These are phyloP conservation scores for Astrocystis sublimbata DNA, from an alignment of 495 filamentous ascomycete species.

Conservation along the genomic window DNA sequence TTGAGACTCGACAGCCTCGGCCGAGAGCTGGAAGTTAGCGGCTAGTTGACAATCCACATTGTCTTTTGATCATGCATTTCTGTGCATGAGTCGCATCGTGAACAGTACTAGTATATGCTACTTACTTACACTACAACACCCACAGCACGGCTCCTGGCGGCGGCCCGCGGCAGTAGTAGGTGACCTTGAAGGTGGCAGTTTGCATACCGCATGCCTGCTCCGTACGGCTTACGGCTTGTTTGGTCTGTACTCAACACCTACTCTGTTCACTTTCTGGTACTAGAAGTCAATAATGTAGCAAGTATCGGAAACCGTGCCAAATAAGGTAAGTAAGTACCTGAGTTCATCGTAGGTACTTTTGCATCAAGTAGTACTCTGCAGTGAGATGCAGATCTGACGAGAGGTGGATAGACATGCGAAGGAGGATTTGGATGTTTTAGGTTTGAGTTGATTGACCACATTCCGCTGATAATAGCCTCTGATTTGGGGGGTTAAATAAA, in stretches of 20 bases:
- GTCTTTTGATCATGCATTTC: conserved; percentile 6
- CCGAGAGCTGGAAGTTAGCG: conserved; percentile 4
- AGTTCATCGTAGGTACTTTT: too few relatives aligned
- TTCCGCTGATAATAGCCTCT: neutral
- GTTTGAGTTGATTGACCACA: neutral
- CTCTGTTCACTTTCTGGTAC: too few relatives aligned
- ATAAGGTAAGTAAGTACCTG: neutral
- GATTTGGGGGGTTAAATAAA: too few relatives aligned
- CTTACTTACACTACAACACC: neutral
- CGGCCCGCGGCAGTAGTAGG: conserved; percentile 9
- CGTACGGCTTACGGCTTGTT: too few relatives aligned
- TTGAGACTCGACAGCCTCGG: conserved; percentile 2
- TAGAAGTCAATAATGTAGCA: too few relatives aligned
- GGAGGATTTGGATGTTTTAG: neutral
- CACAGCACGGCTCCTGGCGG: conserved; percentile 19
- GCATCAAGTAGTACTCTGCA: too few relatives aligned
- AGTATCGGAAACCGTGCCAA: too few relatives aligned
- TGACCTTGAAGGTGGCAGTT: too few relatives aligned
- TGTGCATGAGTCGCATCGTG: too few relatives aligned
- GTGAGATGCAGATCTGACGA: neutral
- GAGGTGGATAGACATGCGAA: neutral
- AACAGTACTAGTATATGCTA: too few relatives aligned
- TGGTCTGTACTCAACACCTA: too few relatives aligned
- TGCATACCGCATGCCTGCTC: neutral
- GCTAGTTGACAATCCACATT: neutral